Base-by-base conservation (phyloP, 2,329 filamentous ascomycete genomes). In the Ceratocystis destructans region DNA sequence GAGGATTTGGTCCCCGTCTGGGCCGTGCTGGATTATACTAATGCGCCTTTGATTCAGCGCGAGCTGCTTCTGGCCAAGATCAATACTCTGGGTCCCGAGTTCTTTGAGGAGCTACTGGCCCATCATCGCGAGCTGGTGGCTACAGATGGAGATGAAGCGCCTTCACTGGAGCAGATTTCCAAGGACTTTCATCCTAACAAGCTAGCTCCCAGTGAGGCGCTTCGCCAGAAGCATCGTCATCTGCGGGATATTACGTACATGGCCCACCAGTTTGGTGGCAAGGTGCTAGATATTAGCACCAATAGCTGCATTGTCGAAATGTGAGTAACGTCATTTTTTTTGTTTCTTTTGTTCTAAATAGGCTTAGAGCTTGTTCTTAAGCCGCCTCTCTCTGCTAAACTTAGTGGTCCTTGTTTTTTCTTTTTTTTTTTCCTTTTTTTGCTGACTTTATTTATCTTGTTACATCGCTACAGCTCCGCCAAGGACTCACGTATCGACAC, bases 221-320 rank as follows among this genome's bases (percentile, higher is more conserved):
- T 99, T 73, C 85, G 94, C 74, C 89, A 96, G 77, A 99, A 99
- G 82, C 92, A 97, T 75, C 90, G 97, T 80, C 94, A 99, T 80
- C 78, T 99, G 71, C 90, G 93, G 79, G 91, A 89, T 67, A 96
- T 99, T 73, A 99, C 94, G 66, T 94, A 96, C 77, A 86, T 99
- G 74, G 87, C 93, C 20, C 94, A 99, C 79, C 94, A 99, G 74
- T 99, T 99, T 73, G 92, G 92, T 67, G 94, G 94, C 70, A 99
- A 99, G 79, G 89, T 99, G 31, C 77, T 99, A 72, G 94, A 99
- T 76, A 97, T 99, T 72, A 96, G 91, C 80, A 96, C 90, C 64
- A 96, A 90, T 78, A 97, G 95, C 79, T 97, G 94, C 78, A 97
- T 97, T 76, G 92, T 99, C 68, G 94, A 99, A 78, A 77, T 99